Evolutionary conservation across 1,284 basidiomycete species (phyloP).

Genomic region (Taiwanofungus camphoratus): DNA sequence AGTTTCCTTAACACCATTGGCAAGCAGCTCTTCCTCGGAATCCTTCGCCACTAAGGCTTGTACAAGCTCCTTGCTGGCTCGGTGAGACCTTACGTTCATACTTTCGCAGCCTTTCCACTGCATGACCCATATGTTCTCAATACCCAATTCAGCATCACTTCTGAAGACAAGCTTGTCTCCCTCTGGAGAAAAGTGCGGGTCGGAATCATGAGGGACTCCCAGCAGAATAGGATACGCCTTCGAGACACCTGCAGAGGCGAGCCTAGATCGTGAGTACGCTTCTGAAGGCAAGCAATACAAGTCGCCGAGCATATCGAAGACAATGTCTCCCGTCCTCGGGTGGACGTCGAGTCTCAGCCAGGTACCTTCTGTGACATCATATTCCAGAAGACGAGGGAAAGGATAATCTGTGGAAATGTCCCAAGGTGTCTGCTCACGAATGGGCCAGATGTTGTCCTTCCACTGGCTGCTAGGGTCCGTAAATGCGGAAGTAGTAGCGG

Average conservation of each 20-base stretch:
- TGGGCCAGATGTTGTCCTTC: constrained; percentile 60
- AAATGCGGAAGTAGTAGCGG: background rate
- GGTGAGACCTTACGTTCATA: constrained; percentile 45
- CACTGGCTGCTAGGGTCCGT: constrained; percentile 32
- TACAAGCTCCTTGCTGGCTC: constrained; percentile 24
- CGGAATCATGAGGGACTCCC: constrained; percentile 63
- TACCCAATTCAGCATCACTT: constrained; percentile 64
- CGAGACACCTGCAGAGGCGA: constrained; percentile 16
- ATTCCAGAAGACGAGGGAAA: constrained; percentile 58
- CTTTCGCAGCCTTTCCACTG: constrained; percentile 56
- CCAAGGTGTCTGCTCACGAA: constrained; percentile 60
- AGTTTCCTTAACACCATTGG: constrained; percentile 45
- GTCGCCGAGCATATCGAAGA: constrained; percentile 72
- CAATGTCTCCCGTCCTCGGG: constrained; percentile 58
- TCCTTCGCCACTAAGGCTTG: constrained; percentile 33
- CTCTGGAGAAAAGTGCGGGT: constrained; percentile 65
- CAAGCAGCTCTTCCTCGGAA: constrained; percentile 44
- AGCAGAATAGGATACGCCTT: constrained; percentile 47
- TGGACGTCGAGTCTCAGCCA: constrained; percentile 71
- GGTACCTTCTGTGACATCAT: constrained; percentile 65
- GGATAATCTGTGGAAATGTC: constrained; percentile 74
- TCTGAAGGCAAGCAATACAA: constrained; percentile 58
- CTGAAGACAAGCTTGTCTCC: constrained; percentile 57
- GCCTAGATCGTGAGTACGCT: constrained; percentile 27
- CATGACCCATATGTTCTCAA: constrained; percentile 69